Evolutionary conservation across 148 eudicot genomes (phyloP).

Genomic region (Rhododendron griersonianum): DNA sequence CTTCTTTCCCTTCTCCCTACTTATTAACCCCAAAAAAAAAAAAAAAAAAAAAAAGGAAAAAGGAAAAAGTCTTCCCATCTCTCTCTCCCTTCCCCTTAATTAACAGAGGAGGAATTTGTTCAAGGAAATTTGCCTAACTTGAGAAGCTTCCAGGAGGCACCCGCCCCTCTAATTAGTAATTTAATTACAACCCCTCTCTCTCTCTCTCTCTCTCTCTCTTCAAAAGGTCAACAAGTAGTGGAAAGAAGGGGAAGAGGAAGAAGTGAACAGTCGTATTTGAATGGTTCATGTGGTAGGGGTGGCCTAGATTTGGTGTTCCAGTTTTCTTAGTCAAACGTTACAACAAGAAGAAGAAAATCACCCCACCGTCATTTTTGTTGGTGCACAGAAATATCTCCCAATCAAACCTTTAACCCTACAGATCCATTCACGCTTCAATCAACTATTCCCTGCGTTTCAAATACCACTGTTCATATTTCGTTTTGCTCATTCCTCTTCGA

Average conservation of each 20-base stretch:
- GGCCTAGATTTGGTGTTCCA: background rate
- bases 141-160: slow-evolving; percentile 40
- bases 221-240: slow-evolving; percentile 8
- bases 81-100: background rate
- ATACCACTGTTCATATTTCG: background rate
- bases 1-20: slow-evolving; percentile 9
- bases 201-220: background rate
- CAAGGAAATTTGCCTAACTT: slow-evolving; percentile 25
- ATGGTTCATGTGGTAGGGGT: background rate
- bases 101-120: slow-evolving; percentile 10
- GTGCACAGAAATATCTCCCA: background rate
- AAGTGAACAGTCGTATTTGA: slow-evolving; percentile 1
- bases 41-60: background rate
- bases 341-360: background rate
- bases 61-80: background rate
- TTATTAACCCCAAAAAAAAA: background rate
- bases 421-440: background rate
- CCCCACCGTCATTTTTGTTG: background rate
- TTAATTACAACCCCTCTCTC: background rate
- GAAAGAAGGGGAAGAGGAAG: background rate
- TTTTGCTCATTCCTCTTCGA: background rate
- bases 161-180: background rate
- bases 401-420: background rate
- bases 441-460: background rate
- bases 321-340: background rate